Evolutionary conservation across 495 filamentous ascomycete species (phyloP), one percentile per base, ranked within the genome.

Genomic region (Xylaria flabelliformis): DNA sequence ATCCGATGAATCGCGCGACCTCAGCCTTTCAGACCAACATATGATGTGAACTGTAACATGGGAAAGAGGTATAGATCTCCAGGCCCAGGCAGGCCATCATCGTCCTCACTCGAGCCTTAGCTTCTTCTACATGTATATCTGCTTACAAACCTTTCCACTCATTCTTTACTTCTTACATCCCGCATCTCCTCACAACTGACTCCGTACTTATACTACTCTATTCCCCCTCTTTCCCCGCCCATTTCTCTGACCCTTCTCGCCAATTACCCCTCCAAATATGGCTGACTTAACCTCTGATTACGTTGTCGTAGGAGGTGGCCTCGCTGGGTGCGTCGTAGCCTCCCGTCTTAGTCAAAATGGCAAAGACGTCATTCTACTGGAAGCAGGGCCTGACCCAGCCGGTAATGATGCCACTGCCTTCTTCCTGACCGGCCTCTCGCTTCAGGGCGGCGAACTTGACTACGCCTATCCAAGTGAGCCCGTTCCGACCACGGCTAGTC

Each of bases 301-400:
- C 63, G 77, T 85, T 29, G 76, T 83, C 29, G 76, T 82, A 0
- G 82, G 82, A 19, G 82, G 80, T 59, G 82, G 80, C 4, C 64
- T 78, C 39, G 68, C 75, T 4, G 83, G 81, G 26, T 82, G 77
- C 29, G 78, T 78, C 15, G 64, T 83, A 55, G 74, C 72, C 19
- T 76, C 72, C 15, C 71, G 72, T 10, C 71, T 74, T 64, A 69
- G 71, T 29, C 72, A 72, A 46, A 67, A 41, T 39, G 72, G 50
- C 26, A 61, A 72, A 13, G 44, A 73, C 12, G 72, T 72, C 41
- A 70, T 72, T 32, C 44, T 76, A 0, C n/a, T 76, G 13, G 74
- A 76, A 69, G 59, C 74, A n/a, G 74, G 74, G 15, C 32, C 68
- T 21, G 72, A 76, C 63, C 50, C 69, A 32, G 21, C 66, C 13